These are phyloP conservation scores for Neocatenulostroma microsporum DNA, from an alignment of 2,329 filamentous ascomycete genomes.

Conservation along the genomic window DNA sequence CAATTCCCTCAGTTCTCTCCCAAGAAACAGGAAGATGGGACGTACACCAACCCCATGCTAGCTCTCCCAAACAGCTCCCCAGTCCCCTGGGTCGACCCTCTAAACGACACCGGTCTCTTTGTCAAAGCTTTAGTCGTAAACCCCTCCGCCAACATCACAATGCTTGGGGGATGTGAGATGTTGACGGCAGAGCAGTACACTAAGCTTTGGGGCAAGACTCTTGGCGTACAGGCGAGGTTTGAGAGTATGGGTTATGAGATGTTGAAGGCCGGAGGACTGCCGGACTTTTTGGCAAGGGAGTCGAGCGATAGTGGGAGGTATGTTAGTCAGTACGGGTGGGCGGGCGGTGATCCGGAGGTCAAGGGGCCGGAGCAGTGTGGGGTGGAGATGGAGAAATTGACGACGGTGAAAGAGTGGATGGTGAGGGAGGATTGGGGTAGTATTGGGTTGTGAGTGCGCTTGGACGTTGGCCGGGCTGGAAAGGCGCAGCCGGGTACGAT, in stretches of 20 bases:
- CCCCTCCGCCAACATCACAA: conserved; percentile 9
- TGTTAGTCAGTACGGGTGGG: conserved; percentile 15
- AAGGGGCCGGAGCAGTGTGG: conserved; percentile 14
- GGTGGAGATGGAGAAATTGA: conserved; percentile 12
- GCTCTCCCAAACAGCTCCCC: conserved; percentile 1
- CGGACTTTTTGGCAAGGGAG: conserved; percentile 16
- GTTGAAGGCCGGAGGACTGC: conserved; percentile 8
- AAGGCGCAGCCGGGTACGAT: too few relatives aligned
- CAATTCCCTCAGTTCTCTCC: conserved; percentile 10
- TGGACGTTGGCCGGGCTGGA: too few relatives aligned
- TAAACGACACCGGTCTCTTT: conserved; percentile 26
- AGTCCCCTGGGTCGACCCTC: conserved; percentile 21
- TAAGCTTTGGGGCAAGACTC: conserved; percentile 9
- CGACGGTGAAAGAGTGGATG: conserved; percentile 15
- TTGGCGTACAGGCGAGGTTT: conserved; percentile 8
- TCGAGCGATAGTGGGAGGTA: conserved; percentile 14
- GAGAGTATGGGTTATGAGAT: conserved; percentile 5
- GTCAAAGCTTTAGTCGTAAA: conserved; percentile 20
- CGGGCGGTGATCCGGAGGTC: conserved; percentile 18
- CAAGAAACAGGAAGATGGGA: conserved; percentile 12
- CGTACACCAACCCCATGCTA: conserved; percentile 7
- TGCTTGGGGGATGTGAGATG: conserved; percentile 14
- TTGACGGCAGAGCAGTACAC: conserved; percentile 4
- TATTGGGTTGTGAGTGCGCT: too few relatives aligned
- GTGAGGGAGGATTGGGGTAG: conserved; percentile 14